These are phyloP conservation scores for Xerocomus spinulosus DNA, from an alignment of 768 basidiomycete species.

Conservation along the genomic window DNA sequence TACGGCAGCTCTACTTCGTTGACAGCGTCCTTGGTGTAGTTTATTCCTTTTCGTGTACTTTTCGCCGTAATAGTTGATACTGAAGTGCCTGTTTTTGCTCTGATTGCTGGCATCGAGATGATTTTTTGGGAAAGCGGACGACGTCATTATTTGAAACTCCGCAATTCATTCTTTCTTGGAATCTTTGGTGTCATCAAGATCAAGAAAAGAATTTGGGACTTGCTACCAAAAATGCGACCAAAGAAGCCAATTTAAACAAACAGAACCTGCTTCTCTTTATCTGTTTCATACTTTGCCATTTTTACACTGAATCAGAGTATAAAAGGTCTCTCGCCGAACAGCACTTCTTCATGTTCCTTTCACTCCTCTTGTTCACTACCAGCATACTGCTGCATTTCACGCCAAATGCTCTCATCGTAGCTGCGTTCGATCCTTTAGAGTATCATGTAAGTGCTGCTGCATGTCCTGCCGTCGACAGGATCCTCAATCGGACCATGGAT, in stretches of 20 bases:
- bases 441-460: constrained; percentile 33
- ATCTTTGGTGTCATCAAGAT: too few species aligned
- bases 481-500: constrained; percentile 29
- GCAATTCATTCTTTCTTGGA: background rate
- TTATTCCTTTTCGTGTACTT: background rate
- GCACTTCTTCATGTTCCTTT: constrained; percentile 2
- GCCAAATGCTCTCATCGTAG: background rate
- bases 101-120: background rate
- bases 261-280: too few species aligned
- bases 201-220: too few species aligned
- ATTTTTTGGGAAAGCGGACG: background rate
- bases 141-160: background rate
- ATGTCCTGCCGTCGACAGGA: constrained; percentile 43
- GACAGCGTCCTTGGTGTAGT: background rate
- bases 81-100: background rate
- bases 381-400: background rate
- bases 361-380: background rate
- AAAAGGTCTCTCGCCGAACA: background rate
- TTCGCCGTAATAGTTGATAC: too few species aligned
- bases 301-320: background rate
- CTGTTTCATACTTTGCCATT: background rate
- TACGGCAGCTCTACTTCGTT: background rate
- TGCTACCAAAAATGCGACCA: too few species aligned
- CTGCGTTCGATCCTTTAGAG: constrained; percentile 35
- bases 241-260: too few species aligned